Percentiles rank a stretch among this genome's conserved stretches.
Conservation (phyloP, 768 basidiomycete genomes). For the Tulasnella sp. region DNA sequence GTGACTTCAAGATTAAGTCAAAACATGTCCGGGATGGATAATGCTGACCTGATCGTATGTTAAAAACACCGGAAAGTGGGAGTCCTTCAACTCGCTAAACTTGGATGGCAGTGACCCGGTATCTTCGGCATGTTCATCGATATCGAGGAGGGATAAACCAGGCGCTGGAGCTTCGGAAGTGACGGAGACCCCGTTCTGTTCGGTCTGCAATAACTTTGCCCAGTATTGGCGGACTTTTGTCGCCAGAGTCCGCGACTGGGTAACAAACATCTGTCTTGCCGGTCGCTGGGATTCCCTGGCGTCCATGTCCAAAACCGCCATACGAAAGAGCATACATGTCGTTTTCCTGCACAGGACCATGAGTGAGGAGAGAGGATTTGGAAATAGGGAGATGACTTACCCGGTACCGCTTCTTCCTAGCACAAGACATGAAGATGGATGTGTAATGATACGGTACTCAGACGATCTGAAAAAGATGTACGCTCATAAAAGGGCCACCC, state of each 20-base stretch:
- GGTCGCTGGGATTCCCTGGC: background rate
- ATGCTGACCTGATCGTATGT: slow-evolving; percentile 33
- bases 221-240: slow-evolving; percentile 32
- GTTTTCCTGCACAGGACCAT: slow-evolving; percentile 28
- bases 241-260: slow-evolving; percentile 34
- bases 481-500: background rate
- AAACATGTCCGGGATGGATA: background rate
- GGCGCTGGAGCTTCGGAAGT: background rate
- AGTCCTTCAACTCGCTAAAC: slow-evolving; percentile 31
- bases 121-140: slow-evolving; percentile 33
- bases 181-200: background rate
- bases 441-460: slow-evolving; percentile 30
- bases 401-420: slow-evolving; percentile 35
- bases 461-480: background rate
- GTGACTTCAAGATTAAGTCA: background rate
- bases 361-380: background rate
- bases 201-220: background rate
- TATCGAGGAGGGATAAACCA: slow-evolving; percentile 6
- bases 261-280: slow-evolving; percentile 36
- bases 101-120: background rate
- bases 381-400: slow-evolving; percentile 7
- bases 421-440: slow-evolving; percentile 36
- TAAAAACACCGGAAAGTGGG: slow-evolving; percentile 34
- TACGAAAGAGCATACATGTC: slow-evolving; percentile 35
- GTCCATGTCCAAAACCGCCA: slow-evolving; percentile 27